A percentile compares a stretch with the other conserved stretches of the same genome.
phyloP scores from a whole-genome alignment of 2,329 filamentous ascomycete genomes.

The Furcasterigmium furcatum region DNA sequence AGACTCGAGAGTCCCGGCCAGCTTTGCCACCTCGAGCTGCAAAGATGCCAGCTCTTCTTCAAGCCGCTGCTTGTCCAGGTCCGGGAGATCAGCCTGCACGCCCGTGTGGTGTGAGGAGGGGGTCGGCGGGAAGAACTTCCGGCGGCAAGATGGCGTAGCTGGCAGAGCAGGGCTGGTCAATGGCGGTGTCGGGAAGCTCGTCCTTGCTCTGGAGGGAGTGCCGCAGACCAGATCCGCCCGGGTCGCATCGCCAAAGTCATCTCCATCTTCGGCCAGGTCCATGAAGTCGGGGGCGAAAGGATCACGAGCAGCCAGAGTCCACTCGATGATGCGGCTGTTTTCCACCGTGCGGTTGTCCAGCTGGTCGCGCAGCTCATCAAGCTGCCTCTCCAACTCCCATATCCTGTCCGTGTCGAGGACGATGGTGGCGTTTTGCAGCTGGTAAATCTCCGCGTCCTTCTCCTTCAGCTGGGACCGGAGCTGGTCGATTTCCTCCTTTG shows the following conservation, averaged over 20 bases:
- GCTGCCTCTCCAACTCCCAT: conserved; percentile 36
- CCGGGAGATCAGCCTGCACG: conserved; percentile 36
- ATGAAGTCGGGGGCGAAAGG: conserved; percentile 41
- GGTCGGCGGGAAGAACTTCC: conserved; percentile 4
- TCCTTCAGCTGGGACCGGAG: conserved; percentile 45
- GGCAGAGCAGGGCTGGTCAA: conserved; percentile 44
- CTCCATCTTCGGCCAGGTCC: conserved; percentile 30
- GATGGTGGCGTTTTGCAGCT: conserved; percentile 47
- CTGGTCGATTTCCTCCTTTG: conserved; percentile 43
- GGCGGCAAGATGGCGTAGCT: conserved; percentile 32
- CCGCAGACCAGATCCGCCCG: conserved; percentile 48
- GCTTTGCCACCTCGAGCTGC: conserved; percentile 43
- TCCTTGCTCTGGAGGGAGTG: conserved; percentile 41
- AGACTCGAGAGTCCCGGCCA: conserved; percentile 42
- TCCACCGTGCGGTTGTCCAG: conserved; percentile 16
- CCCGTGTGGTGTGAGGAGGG: conserved; percentile 29
- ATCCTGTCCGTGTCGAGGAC: conserved; percentile 43
- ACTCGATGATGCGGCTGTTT: conserved; percentile 35
- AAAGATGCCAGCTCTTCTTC: conserved; percentile 46
- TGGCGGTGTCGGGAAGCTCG: conserved; percentile 54
- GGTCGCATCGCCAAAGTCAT: conserved; percentile 46
- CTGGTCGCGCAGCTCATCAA: conserved; percentile 29
- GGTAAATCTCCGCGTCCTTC: conserved; percentile 50
- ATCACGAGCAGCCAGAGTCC: conserved; percentile 47
- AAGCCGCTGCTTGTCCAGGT: conserved; percentile 36